Evolutionary conservation across 73 alveolate genomes (phyloP).

Genomic region (Strombidium stylifer): DNA sequence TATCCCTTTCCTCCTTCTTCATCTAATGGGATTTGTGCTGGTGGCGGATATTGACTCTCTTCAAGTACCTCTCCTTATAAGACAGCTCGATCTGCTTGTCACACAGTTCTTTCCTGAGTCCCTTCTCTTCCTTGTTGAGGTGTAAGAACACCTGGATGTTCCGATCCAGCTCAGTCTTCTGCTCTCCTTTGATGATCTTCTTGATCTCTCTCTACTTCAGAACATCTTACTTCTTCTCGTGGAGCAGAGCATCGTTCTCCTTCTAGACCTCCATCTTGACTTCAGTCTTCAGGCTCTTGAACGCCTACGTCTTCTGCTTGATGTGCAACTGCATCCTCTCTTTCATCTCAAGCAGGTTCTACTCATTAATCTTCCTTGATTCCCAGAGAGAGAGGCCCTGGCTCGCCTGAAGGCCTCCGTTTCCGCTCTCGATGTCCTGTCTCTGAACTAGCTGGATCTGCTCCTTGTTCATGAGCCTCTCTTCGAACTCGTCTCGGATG

Average conservation of each 20-base stretch:
- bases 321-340: neutral
- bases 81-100: constrained; percentile 24
- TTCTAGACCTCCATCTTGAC: neutral
- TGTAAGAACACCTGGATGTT: constrained; percentile 33
- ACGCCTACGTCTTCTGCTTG: neutral
- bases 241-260: neutral
- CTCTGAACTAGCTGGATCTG: too few species aligned
- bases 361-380: neutral
- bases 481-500: neutral
- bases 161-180: constrained; percentile 26
- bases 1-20: constrained; percentile 19
- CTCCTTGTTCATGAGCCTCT: neutral
- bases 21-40: constrained; percentile 1
- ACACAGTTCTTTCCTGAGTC: constrained; percentile 23
- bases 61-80: neutral
- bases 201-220: constrained; percentile 30
- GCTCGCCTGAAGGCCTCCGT: too few species aligned
- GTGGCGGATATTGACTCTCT: constrained; percentile 1
- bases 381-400: neutral
- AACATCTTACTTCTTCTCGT: constrained; percentile 39
- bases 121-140: constrained; percentile 41
- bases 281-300: neutral
- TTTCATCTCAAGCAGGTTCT: too few species aligned
- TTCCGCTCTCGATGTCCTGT: too few species aligned
- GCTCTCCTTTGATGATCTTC: constrained; percentile 42